Percentiles rank a stretch among this genome's conserved stretches.
These are phyloP conservation scores for Ophiognomonia clavigignenti-juglandacearum DNA, from an alignment of 2,329 filamentous ascomycete species.

Conservation along the genomic window DNA sequence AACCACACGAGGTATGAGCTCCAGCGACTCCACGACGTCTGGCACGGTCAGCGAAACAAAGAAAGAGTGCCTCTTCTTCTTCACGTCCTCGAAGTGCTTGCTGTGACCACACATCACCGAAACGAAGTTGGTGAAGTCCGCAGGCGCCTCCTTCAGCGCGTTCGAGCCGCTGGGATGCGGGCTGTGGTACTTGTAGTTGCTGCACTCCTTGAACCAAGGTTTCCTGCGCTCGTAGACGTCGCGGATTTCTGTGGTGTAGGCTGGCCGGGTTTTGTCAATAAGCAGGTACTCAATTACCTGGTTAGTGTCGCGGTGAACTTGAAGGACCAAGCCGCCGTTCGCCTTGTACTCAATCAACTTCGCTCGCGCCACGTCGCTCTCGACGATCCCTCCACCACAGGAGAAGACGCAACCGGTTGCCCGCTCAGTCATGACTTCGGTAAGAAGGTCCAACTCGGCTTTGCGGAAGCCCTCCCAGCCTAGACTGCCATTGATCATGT, in stretches of 20 bases:
- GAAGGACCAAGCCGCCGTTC: conserved; percentile 75
- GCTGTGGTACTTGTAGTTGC: conserved; percentile 90
- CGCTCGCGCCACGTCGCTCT: conserved; percentile 73
- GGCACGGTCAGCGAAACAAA: conserved; percentile 90
- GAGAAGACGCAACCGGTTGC: conserved; percentile 78
- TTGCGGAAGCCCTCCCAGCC: conserved; percentile 89
- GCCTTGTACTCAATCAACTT: conserved; percentile 69
- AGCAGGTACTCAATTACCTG: conserved; percentile 85
- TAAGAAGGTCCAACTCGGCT: conserved; percentile 71
- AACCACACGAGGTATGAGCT: conserved; percentile 65
- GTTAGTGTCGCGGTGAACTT: conserved; percentile 83
- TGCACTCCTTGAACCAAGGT: conserved; percentile 87
- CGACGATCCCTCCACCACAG: conserved; percentile 90
- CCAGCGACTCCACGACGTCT: conserved; percentile 58
- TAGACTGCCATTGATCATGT: conserved; percentile 65
- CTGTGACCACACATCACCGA: conserved; percentile 61
- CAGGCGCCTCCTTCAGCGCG: conserved; percentile 41
- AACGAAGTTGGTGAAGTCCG: conserved; percentile 72
- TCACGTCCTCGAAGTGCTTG: conserved; percentile 48
- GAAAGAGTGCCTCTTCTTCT: conserved; percentile 72
- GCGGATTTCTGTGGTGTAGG: conserved; percentile 89
- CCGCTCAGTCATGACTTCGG: conserved; percentile 69
- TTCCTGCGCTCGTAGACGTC: conserved; percentile 85
- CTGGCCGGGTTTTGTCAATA: conserved; percentile 83
- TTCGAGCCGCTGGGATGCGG: conserved; percentile 50